These are phyloP conservation scores for Sanghuangporus weigelae DNA, from an alignment of 1,284 basidiomycete genomes.

Conservation along the genomic window DNA sequence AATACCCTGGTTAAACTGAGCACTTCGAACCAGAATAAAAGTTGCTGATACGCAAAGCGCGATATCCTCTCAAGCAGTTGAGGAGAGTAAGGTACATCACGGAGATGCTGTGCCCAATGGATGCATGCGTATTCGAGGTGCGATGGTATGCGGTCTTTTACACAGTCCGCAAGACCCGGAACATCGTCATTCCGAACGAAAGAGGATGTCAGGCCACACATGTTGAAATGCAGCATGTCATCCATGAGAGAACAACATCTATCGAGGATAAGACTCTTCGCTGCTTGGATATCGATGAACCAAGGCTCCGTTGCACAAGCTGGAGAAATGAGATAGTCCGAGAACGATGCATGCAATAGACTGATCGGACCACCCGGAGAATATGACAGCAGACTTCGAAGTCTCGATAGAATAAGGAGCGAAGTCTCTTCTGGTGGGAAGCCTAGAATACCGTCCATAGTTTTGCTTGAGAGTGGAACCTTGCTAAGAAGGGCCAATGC, in stretches of 20 bases:
- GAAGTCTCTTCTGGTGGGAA: background rate
- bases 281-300: background rate
- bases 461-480: background rate
- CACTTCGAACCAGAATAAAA: slow-evolving; percentile 10
- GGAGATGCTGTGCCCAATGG: slow-evolving; percentile 4
- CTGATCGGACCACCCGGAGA: background rate
- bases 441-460: slow-evolving; percentile 2
- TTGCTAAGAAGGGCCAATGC: background rate
- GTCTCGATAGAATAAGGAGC: background rate
- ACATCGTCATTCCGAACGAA: background rate
- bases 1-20: slow-evolving; percentile 21
- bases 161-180: background rate
- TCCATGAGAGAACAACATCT: background rate
- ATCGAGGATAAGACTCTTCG: background rate
- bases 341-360: slow-evolving; percentile 6
- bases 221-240: slow-evolving; percentile 4
- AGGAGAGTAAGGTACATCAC: background rate
- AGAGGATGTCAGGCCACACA: slow-evolving; percentile 2
- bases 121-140: slow-evolving; percentile 4
- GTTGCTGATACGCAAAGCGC: slow-evolving; percentile 19
- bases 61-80: background rate
- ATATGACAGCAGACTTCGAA: background rate
- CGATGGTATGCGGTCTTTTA: background rate
- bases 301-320: background rate
- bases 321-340: background rate